Evolutionary conservation across 1,284 basidiomycete species (phyloP).

Genomic region (Leccinum subspadiceum): DNA sequence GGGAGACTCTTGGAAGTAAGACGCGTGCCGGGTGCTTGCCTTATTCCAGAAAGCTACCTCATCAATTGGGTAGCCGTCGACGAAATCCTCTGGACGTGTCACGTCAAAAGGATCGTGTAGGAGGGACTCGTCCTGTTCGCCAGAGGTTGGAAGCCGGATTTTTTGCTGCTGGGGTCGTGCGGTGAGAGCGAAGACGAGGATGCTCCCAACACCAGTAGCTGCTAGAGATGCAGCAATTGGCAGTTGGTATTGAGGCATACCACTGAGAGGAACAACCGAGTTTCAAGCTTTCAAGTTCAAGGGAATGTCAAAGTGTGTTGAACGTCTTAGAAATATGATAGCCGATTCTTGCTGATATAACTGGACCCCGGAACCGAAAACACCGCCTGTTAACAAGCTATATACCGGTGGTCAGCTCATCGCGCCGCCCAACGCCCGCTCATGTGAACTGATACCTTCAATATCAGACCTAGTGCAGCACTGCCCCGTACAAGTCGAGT

Average conservation of each 20-base stretch:
- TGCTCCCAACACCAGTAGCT: constrained; percentile 45
- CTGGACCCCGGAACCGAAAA: constrained; percentile 25
- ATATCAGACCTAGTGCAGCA: not conserved
- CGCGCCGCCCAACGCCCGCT: not conserved
- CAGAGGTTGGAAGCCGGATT: constrained; percentile 52
- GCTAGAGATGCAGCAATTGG: constrained; percentile 50
- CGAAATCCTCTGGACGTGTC: constrained; percentile 62
- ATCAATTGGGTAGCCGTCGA: constrained; percentile 76
- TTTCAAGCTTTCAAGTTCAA: not conserved
- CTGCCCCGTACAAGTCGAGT: not conserved
- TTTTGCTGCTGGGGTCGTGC: constrained; percentile 44
- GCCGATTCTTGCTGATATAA: constrained; percentile 7
- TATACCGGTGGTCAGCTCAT: not conserved
- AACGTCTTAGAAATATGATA: not conserved
- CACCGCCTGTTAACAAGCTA: not conserved
- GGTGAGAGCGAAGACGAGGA: constrained; percentile 40
- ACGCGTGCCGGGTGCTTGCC: constrained; percentile 40
- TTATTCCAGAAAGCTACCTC: constrained; percentile 69
- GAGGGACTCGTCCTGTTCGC: constrained; percentile 35
- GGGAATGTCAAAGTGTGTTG: not conserved
- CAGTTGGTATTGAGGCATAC: constrained; percentile 59
- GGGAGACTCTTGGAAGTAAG: not conserved
- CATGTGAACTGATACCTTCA: not conserved
- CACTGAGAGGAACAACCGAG: not conserved
- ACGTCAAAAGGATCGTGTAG: constrained; percentile 76